Base-by-base conservation (phyloP, 2,329 filamentous ascomycete genomes). In the Sporothrix curviconia region DNA sequence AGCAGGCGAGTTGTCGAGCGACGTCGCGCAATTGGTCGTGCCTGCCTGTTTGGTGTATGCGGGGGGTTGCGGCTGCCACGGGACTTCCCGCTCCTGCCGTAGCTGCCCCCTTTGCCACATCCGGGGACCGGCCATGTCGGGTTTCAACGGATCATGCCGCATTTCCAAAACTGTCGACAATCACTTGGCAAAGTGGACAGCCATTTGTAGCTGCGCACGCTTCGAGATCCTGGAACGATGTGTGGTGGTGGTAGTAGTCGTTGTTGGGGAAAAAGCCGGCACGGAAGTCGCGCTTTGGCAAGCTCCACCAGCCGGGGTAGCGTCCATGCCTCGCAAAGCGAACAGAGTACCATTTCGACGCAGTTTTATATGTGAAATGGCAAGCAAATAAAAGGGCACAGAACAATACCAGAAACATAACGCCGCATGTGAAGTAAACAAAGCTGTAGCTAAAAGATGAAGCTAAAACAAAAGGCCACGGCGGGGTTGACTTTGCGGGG, bases 191-290 rank as follows among this genome's bases (percentile, higher is more conserved):
- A 1, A 53, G 12, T 12, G 22, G 34, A 14, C 56, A 53, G 22
- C 39, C 39, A 17, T 28, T 3, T 7, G 14, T n/a, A 2, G 19
- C 12, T 3, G 56, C 56, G 40, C 56, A 57, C 8, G 37, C n/a
- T 9, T 53, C 49, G 7, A 58, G 17, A 5, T 54, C 49, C 4
- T 17, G 4, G 22, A 58, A 58, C 14, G 56, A 58, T 1, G 42
- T 7, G 22, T 54, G 56, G 36, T 58, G 56, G 24, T 28, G 15
- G 34, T 54, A 54, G 43, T 30, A 58, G 14, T 19, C 15, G 11
- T 15, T 19, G 8, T 28, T 22, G 6, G 50, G 56, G 3, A 54
- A 54, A 15, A 54, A 39, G 56, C 40, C 32, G 6, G 37, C 25
- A 1, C 40, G 40, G 15, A 53, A 47, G 4, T 58, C 50, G 37